Percentiles rank a stretch among this genome's conserved stretches.
These are phyloP conservation scores for Komagataella pseudopastoris DNA, from an alignment of 805 yeast species.

Conservation along the genomic window DNA sequence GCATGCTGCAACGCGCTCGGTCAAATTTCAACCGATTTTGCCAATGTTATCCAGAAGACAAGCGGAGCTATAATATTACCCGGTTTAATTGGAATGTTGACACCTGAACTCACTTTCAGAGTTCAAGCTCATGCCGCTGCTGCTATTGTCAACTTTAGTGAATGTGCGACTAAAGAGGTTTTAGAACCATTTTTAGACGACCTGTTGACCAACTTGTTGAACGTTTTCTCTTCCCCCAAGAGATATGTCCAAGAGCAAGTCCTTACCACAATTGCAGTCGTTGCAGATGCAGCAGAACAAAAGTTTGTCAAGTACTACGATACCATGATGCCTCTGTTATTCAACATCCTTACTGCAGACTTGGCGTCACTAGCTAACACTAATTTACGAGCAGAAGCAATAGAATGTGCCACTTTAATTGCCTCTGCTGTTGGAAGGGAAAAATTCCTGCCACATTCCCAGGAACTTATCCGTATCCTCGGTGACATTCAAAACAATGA, in stretches of 20 bases:
- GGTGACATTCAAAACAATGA: slow-evolving; percentile 54
- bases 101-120: slow-evolving; percentile 63
- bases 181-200: slow-evolving; percentile 89
- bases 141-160: slow-evolving; percentile 90
- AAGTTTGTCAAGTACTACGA: slow-evolving; percentile 87
- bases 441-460: slow-evolving; percentile 64
- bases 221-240: slow-evolving; percentile 71
- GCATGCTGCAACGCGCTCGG: slow-evolving; percentile 96
- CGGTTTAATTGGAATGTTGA: slow-evolving; percentile 72
- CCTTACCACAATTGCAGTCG: slow-evolving; percentile 88
- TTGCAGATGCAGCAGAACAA: slow-evolving; percentile 90
- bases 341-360: slow-evolving; percentile 68
- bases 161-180: slow-evolving; percentile 76
- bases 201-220: slow-evolving; percentile 59
- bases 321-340: slow-evolving; percentile 80
- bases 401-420: slow-evolving; percentile 90
- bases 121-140: slow-evolving; percentile 99
- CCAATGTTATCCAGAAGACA: slow-evolving; percentile 74
- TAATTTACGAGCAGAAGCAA: slow-evolving; percentile 78
- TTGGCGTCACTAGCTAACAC: slow-evolving; percentile 61
- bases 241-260: slow-evolving; percentile 96
- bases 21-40: slow-evolving; percentile 93
- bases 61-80: slow-evolving; percentile 75
- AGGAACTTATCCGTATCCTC: slow-evolving; percentile 59
- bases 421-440: slow-evolving; percentile 93